Base-by-base conservation (phyloP, 148 eudicot species). In the Salicornia ramosissima region DNA sequence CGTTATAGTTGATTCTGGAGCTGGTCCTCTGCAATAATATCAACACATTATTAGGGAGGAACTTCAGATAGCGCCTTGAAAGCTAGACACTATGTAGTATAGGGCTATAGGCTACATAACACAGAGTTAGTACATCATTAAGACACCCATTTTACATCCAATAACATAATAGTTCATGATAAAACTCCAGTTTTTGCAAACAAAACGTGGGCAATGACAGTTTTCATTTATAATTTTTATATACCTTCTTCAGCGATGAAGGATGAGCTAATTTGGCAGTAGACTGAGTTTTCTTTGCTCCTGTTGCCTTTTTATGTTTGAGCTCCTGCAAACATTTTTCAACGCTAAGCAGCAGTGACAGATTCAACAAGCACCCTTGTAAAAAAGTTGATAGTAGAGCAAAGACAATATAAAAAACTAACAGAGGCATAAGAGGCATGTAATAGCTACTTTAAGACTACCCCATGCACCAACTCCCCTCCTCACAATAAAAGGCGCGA, bases 1-100 rank as follows among this genome's bases (percentile, higher is more conserved):
- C 77, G 3, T 78, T 73, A 19, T 73, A 64, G 64, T 78, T 78
- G 70, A 78, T 68, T 63, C 59, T 73, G 28, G 71, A 65, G 67
- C 60, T 46, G 15, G 63, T 16, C 47, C 75, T 71, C 80, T 77
- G 75, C 34, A 57, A 55, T 65, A 10, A 8, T 22, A 49, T 47
- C 15, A 34, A 70, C 5, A 15, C 16, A 28, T 55, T 33, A 55
- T 22, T 30, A 75, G 55, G 54, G 22, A 42, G 21, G n/a, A n/a
- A n/a, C n/a, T n/a, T n/a, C n/a, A n/a, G n/a, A n/a, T n/a, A n/a
- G n/a, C n/a, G n/a, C n/a, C n/a, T 36, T 36, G 40, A 36, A 36
- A 3, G 40, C 40, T 36, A 36, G 5, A 36, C 8, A 36, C 40
- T 3, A 36, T 36, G 8, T 8, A 36, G 40, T 36, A 36, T 36